A percentile compares a stretch with the other conserved stretches of the same genome.
Evolutionary conservation across 305 asterid species (phyloP).

Genomic region (Plantago coronopus): DNA sequence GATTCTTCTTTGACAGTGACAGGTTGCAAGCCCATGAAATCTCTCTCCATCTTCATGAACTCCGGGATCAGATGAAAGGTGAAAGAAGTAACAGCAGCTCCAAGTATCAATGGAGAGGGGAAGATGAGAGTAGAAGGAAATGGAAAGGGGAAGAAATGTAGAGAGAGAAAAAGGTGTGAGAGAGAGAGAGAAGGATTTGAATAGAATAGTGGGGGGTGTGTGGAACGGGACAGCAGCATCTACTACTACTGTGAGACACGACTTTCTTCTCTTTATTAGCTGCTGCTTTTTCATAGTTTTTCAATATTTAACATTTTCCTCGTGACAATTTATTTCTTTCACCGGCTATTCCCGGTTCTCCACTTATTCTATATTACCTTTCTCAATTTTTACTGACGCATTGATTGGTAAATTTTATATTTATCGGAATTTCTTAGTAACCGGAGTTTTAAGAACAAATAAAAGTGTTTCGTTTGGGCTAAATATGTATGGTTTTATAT

Average conservation of each 20-base stretch:
- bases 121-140: slow-evolving; percentile 19
- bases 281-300: not conserved
- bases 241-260: slow-evolving; percentile 4
- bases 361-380: not conserved
- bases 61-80: not conserved
- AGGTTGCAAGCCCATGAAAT: slow-evolving; percentile 61
- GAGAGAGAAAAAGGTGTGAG: too few relatives aligned
- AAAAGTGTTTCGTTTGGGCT: too few relatives aligned
- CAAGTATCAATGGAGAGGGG: not conserved
- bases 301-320: slow-evolving; percentile 24
- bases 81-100: slow-evolving; percentile 4
- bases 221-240: too few relatives aligned
- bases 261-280: not conserved
- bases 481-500: too few relatives aligned
- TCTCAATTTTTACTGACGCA: too few relatives aligned
- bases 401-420: too few relatives aligned
- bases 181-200: slow-evolving; percentile 1
- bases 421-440: too few relatives aligned
- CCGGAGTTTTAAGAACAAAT: too few relatives aligned
- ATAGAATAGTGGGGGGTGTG: not conserved
- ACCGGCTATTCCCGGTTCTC: slow-evolving; percentile 23
- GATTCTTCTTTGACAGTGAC: slow-evolving; percentile 47
- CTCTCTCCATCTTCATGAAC: slow-evolving; percentile 55
- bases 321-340: slow-evolving; percentile 21
- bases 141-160: not conserved